Conservation (phyloP, 2,329 filamentous ascomycete species). For the Aspergillus brunneoviolaceus region DNA sequence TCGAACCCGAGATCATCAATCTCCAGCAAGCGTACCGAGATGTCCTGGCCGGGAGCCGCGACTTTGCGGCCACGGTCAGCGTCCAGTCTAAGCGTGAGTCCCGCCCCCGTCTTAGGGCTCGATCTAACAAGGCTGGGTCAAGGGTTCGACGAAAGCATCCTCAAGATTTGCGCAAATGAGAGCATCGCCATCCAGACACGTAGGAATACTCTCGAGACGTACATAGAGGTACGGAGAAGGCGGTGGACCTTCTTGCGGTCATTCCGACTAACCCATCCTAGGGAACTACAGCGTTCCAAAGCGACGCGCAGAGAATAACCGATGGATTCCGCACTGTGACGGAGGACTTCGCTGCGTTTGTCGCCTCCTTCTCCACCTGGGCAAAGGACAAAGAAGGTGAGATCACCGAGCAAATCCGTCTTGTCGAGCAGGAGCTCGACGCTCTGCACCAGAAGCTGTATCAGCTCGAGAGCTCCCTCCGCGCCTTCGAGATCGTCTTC, state of each 20-base stretch:
- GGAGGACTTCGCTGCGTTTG: not conserved
- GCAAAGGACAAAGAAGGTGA: constrained; percentile 4
- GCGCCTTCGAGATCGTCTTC: not conserved
- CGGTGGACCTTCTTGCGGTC: no score
- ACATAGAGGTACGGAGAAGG: no score
- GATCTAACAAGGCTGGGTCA: not conserved
- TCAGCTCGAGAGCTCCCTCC: not conserved
- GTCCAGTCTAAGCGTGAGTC: not conserved
- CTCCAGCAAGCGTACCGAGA: not conserved
- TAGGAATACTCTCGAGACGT: no score
- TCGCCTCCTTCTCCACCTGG: not conserved
- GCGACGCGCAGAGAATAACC: not conserved
- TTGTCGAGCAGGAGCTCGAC: not conserved
- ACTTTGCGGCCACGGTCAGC: not conserved
- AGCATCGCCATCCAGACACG: no score
- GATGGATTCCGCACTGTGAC: not conserved
- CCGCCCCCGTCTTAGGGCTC: not conserved
- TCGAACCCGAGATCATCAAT: not conserved
- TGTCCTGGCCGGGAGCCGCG: not conserved
- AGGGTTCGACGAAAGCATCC: not conserved
- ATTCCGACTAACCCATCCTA: not conserved
- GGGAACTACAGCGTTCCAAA: not conserved
- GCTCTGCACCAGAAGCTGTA: not conserved
- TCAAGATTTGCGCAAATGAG: no score
- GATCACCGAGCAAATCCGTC: not conserved